A percentile compares a stretch with the other conserved stretches of the same genome.
Evolutionary conservation across 176 grass and related monocot genomes (phyloP).

Genomic region (Oryza australiensis): DNA sequence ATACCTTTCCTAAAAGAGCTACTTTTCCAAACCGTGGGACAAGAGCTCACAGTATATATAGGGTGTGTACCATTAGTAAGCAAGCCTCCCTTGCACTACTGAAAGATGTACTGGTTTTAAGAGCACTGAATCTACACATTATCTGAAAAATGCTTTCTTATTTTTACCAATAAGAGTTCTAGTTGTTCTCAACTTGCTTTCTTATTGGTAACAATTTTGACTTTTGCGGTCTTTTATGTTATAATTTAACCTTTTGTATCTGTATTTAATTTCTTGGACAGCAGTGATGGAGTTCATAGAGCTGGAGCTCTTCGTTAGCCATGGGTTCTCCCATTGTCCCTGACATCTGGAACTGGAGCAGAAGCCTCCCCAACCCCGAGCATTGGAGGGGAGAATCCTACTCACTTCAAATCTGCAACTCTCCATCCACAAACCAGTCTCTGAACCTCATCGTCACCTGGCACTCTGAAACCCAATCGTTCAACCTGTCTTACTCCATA

Average conservation of each 20-base stretch:
- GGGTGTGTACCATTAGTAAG: not conserved
- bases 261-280: slow-evolving; percentile 29
- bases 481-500: slow-evolving; percentile 50
- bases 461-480: slow-evolving; percentile 27
- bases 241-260: not conserved
- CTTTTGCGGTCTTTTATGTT: not conserved
- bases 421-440: slow-evolving; percentile 41
- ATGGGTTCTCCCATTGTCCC: slow-evolving; percentile 43
- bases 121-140: slow-evolving; percentile 26
- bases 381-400: slow-evolving; percentile 32
- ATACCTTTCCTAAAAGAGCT: slow-evolving; percentile 9
- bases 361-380: slow-evolving; percentile 38
- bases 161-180: slow-evolving; percentile 23
- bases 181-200: slow-evolving; percentile 37
- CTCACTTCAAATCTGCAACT: slow-evolving; percentile 46
- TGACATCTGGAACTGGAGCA: slow-evolving; percentile 56
- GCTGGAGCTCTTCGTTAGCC: not conserved
- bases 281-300: not conserved
- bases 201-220: not conserved
- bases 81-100: slow-evolving; percentile 27
- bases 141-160: slow-evolving; percentile 13
- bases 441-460: slow-evolving; percentile 37
- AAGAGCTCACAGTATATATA: not conserved
- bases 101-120: slow-evolving; percentile 9
- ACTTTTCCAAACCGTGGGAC: not conserved